Percentiles rank a stretch among this genome's conserved stretches.
These are phyloP conservation scores for Perkinsela sp. DNA, from an alignment of 208 protist genomes.

Conservation along the genomic window DNA sequence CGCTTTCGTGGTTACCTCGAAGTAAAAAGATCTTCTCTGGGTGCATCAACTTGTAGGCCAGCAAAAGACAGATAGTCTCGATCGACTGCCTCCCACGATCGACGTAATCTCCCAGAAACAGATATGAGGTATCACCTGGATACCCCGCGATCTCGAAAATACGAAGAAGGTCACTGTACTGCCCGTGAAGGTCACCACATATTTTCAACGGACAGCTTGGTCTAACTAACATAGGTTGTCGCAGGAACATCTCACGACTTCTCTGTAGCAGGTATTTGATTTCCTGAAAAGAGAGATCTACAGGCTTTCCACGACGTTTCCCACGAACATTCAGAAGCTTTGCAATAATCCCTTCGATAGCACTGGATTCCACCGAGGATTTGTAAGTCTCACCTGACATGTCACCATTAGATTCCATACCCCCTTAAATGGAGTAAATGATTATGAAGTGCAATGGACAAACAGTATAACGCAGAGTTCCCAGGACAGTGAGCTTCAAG, in stretches of 20 bases:
- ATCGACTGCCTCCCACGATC: constrained; percentile 85
- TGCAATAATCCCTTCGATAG: constrained; percentile 4
- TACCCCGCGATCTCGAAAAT: constrained; percentile 85
- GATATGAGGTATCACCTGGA: constrained; percentile 72
- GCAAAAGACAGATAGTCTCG: constrained; percentile 42
- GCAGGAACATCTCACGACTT: constrained; percentile 47
- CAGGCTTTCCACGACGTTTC: constrained; percentile 7
- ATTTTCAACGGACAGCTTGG: constrained; percentile 41
- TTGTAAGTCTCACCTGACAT: neutral
- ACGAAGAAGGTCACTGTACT: constrained; percentile 80
- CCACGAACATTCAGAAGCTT: constrained; percentile 7
- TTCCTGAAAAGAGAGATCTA: constrained; percentile 28
- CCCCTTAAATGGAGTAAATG: neutral
- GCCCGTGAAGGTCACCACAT: constrained; percentile 79
- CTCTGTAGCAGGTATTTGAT: constrained; percentile 32
- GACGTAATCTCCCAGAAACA: constrained; percentile 97
- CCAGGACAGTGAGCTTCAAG: too few relatives aligned
- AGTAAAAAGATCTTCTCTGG: constrained; percentile 85
- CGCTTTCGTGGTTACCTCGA: constrained; percentile 81
- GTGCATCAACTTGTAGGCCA: constrained; percentile 72
- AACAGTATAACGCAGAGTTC: neutral
- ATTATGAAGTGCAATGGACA: neutral
- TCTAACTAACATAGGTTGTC: constrained; percentile 48
- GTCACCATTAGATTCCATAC: neutral
- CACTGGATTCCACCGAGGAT: neutral